phyloP scores from a whole-genome alignment of 2,329 filamentous ascomycete genomes.

The Nemania sp. region DNA sequence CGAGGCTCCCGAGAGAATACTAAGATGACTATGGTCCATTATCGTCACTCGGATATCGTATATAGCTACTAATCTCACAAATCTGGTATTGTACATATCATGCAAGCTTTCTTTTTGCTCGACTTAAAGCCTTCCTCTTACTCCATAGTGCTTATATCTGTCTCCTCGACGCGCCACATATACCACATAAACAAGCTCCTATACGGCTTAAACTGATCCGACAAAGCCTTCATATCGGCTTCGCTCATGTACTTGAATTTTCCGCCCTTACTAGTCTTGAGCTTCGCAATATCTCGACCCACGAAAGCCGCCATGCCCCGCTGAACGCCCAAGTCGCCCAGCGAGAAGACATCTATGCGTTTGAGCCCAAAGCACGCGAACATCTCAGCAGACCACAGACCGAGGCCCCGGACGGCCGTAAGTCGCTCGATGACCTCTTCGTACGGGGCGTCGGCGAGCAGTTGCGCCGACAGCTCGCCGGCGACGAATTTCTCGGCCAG shows the following conservation, averaged over 20 bases:
- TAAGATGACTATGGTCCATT: not conserved
- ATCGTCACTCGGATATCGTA: not conserved
- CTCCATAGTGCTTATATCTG: slow-evolving; percentile 75
- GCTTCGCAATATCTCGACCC: slow-evolving; percentile 83
- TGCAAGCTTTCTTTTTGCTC: not conserved
- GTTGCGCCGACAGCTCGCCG: slow-evolving; percentile 79
- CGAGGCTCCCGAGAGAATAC: too few relatives aligned
- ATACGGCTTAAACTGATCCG: slow-evolving; percentile 85
- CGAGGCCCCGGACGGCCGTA: slow-evolving; percentile 87
- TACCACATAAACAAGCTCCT: slow-evolving; percentile 98
- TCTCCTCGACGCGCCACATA: slow-evolving; percentile 90
- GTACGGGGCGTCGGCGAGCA: slow-evolving; percentile 83
- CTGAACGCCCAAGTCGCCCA: slow-evolving; percentile 93
- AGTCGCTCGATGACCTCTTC: slow-evolving; percentile 86
- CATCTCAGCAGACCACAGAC: slow-evolving; percentile 96
- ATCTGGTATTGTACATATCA: slow-evolving; percentile 5
- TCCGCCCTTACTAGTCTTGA: slow-evolving; percentile 81
- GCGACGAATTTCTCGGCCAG: slow-evolving; percentile 82
- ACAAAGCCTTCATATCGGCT: slow-evolving; percentile 87
- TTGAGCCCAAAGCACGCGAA: slow-evolving; percentile 97
- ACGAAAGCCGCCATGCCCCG: slow-evolving; percentile 90
- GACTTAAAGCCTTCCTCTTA: slow-evolving; percentile 38
- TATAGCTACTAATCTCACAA: not conserved
- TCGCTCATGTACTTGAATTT: slow-evolving; percentile 99
- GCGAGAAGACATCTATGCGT: slow-evolving; percentile 91